A percentile compares a stretch with the other conserved stretches of the same genome.
phyloP scores from a whole-genome alignment of 441 rosid genomes.

The Adansonia gregorii region DNA sequence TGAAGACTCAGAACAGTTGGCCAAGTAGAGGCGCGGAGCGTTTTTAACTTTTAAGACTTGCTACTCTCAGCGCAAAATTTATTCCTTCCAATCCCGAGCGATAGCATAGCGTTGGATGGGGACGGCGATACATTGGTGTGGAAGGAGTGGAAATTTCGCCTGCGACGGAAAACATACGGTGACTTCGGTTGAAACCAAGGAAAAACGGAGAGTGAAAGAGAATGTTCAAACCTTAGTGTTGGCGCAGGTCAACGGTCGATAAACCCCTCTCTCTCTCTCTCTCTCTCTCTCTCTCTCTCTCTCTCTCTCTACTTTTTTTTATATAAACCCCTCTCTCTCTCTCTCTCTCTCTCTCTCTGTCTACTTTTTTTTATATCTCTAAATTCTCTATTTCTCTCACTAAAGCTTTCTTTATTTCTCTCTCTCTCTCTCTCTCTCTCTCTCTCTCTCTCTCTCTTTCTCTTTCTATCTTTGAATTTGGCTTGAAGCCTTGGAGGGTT shows the following conservation, averaged over 20 bases:
- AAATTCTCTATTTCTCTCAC: neutral
- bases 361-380: neutral
- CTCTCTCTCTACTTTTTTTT: neutral
- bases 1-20: neutral
- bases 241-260: slow-evolving; percentile 56
- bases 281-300: no score
- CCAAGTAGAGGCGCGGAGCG: slow-evolving; percentile 16
- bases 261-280: slow-evolving; percentile 31
- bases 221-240: slow-evolving; percentile 49
- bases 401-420: slow-evolving; percentile 12
- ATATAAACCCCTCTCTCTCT: slow-evolving; percentile 29
- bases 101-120: neutral
- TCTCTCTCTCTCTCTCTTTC: neutral
- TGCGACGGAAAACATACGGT: neutral
- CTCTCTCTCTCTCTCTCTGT: no score
- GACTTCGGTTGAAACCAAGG: slow-evolving; percentile 26
- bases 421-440: neutral
- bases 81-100: slow-evolving; percentile 21
- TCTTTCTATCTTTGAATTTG: slow-evolving; percentile 11
- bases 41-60: neutral
- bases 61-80: slow-evolving; percentile 4
- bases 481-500: neutral
- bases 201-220: slow-evolving; percentile 25
- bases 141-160: slow-evolving; percentile 2
- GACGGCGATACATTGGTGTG: neutral